Evolutionary conservation across 495 filamentous ascomycete genomes (phyloP), one percentile per base, ranked within the genome.

Genomic region (Xylona heveae): DNA sequence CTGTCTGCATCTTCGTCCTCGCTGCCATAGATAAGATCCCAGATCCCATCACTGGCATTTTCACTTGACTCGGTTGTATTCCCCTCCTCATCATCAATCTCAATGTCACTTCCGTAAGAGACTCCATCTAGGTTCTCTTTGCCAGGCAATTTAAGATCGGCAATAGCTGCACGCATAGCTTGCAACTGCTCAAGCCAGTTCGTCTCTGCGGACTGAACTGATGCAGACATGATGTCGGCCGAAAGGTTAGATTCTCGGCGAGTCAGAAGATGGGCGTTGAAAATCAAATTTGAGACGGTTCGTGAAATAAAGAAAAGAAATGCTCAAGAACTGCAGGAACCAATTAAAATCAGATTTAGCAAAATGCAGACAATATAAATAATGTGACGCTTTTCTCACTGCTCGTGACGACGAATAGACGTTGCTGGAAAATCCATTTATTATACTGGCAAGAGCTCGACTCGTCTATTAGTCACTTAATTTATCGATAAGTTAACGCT

Each of bases 1-100:
- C 56, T 62, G 24, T 55, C 66, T 33, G 64, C 51, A 2, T 58
- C 59, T 17, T 69, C 77, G 20, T 67, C 58, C 18, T 79, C 72
- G 26, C 59, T 62, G 20, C 79, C 76, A 29, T 68, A 77, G 47
- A 82, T 78, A 23, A 83, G 66, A 48, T 91, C 80, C 88, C 88
- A 95, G 6, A 92, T 66, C 53, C 90, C 78, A 38, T 83, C 75
- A 6, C 68, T 62, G 12, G 68, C 67, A 24, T 61, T 66, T 1
- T 58, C 57, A 2, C 66, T 70, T 0, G 64, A 71, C 21, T 68
- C 61, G 15, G n/a, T n/a, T n/a, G n/a, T n/a, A n/a, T n/a, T n/a
- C n/a, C n/a, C n/a, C n/a, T 69, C 64, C 12, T 57, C 57, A 25
- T 66, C 62, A 15, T 72, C 69, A 25, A 76, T 61, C 19, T 76